Base-by-base conservation (phyloP, 768 basidiomycete genomes). In the Tylopilus intermedius region DNA sequence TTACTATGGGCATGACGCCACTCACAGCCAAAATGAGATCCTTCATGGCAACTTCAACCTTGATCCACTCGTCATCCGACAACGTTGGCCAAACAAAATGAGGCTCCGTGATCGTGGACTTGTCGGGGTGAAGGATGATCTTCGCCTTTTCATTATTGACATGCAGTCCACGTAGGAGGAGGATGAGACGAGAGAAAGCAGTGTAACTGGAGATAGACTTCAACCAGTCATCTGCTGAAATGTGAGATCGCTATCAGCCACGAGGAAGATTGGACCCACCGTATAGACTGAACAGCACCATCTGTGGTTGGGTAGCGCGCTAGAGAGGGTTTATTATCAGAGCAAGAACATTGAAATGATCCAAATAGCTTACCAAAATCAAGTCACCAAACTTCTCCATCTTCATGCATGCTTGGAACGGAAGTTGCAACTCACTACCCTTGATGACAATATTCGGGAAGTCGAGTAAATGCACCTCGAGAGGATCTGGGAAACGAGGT, bases 391-490 rank as follows among this genome's bases (percentile, higher is more conserved):
- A 98, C 72, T 98, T 97, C 80, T 99, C 96, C 88, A 98, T 94
- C 78, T 98, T 98, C 91, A 99, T 94, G 62, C 94, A 95, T 14
- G 96, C 95, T 72, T 98, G 95, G 94, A 99, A 99, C 0, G 96
- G 96, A 52, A 98, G 76, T 64, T 99, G 96, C 45, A 99, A 76
- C 69, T 99, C 96, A 59, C 90, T 94, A 53, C 96, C 96, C 75
- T 98, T 98, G 78, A 99, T 99, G 71, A 99, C 96, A 60, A 99
- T 99, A 72, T 99, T 99, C 47, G 96, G 96, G 86, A 99, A 99
- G 74, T 99, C 96, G 57, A 99, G 84, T 69, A 98, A 81, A 68
- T 98, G 96, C 54, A 98, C 96, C 77, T 98, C 96, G 50, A 98
- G 83, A 37, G 91, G 90, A 70, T 93, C 90, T 88, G 56, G 15